Evolutionary conservation across 2,329 filamentous ascomycete genomes (phyloP).

Genomic region (Calycina herbarum): DNA sequence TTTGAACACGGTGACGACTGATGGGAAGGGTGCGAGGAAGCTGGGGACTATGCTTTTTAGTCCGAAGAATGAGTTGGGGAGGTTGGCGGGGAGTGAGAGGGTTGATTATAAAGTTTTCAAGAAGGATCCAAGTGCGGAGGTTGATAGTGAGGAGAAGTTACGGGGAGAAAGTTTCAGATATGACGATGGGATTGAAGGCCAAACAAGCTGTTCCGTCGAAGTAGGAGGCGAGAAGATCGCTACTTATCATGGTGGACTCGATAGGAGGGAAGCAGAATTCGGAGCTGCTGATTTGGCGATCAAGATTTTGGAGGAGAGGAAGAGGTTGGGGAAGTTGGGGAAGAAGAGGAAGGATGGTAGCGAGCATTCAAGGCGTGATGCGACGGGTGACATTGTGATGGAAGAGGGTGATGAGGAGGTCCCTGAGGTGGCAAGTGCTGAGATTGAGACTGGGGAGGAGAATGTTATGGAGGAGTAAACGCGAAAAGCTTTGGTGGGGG

Average conservation of each 20-base stretch:
- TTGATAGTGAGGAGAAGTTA: background rate
- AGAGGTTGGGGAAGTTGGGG: background rate
- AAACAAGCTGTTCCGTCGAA: background rate
- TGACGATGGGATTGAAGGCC: background rate
- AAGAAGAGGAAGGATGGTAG: background rate
- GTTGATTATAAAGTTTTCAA: background rate
- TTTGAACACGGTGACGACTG: slow-evolving; percentile 41
- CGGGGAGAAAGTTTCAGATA: background rate
- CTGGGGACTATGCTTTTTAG: background rate
- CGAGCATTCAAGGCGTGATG: background rate
- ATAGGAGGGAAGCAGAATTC: background rate
- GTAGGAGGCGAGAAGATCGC: background rate
- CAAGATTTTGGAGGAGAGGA: background rate
- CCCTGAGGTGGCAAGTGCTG: no score
- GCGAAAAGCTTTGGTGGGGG: no score
- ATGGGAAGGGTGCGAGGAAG: background rate
- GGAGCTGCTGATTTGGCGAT: background rate
- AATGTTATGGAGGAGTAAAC: no score
- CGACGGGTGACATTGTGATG: background rate
- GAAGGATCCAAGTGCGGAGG: background rate
- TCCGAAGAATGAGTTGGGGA: background rate
- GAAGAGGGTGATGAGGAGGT: background rate
- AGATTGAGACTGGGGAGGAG: no score
- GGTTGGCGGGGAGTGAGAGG: background rate
- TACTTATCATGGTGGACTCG: background rate